Base-by-base conservation (phyloP, 805 yeast species). In the Middelhovenomyces tepae region DNA sequence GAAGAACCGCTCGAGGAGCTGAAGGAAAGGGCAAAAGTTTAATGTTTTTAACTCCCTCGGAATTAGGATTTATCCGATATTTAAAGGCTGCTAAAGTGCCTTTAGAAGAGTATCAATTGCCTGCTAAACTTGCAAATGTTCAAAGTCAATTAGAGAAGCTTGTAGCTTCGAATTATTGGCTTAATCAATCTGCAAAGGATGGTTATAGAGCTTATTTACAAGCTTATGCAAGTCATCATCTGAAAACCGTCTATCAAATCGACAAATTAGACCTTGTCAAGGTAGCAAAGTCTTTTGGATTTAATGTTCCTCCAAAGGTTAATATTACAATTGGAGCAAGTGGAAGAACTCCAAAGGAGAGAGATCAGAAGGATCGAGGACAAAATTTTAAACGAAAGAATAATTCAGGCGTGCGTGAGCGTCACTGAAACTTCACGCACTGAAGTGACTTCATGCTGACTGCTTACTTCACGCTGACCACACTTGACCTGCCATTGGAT, bases 61-160 rank as follows among this genome's bases (percentile, higher is more conserved):
- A 91, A 61, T 70, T 91, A 32, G 98, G 98, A 2, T 91, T 91
- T 65, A 63, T 91, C 55, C 73, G 97, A 51, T 91, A 91, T 57
- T 71, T 91, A 55, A 91, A 91, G 44, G 93, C 93, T 7, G 95
- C 98, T 34, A 89, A 87, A 56, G 98, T 91, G 22, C 98, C 99
- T 32, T 69, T 91, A 52, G 91, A 91, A 58, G 98, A 91, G 64
- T 91, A 80, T 60, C 98, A 91, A 58, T 91, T 91, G 67, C 98
- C 98, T 36, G 56, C 81, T 16, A 91, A 91, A 62, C 86, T 91
- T 43, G 97, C 96, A 46, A 91, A 91, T 54, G 95, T 91, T 31
- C 99, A 91, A 62, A 71, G 84, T 7, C 97, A 91, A 61, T 65
- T 91, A 47, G 91, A 83, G 52, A 89, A 89, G 61, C 69, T 91